These are phyloP conservation scores for Rhynchosporium graminicola DNA, from an alignment of 2,329 filamentous ascomycete species.

Conservation along the genomic window DNA sequence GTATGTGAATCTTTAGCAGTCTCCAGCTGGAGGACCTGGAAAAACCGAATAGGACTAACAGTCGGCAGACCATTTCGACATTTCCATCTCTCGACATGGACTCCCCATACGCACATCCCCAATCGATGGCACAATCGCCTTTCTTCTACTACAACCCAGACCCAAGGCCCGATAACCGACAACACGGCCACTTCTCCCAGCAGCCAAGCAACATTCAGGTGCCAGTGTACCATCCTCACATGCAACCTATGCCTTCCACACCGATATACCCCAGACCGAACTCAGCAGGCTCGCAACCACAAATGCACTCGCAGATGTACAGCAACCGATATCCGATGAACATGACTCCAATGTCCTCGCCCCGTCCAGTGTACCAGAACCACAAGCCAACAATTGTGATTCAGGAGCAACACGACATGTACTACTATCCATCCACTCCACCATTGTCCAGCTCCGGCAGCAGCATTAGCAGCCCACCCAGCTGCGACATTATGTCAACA, in stretches of 20 bases:
- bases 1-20: conserved; percentile 26
- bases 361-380: conserved; percentile 70
- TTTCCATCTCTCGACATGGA: conserved; percentile 36
- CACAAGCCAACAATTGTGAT: conserved; percentile 75
- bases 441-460: conserved; percentile 84
- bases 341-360: conserved; percentile 76
- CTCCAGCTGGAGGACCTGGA: not conserved
- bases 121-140: conserved; percentile 68
- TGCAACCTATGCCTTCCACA: conserved; percentile 61
- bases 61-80: conserved; percentile 23
- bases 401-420: conserved; percentile 60
- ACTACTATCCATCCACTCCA: conserved; percentile 82
- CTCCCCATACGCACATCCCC: conserved; percentile 43
- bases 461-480: conserved; percentile 81
- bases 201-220: conserved; percentile 52
- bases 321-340: conserved; percentile 39
- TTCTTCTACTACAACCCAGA: conserved; percentile 90
- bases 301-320: conserved; percentile 39
- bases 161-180: conserved; percentile 68
- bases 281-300: conserved; percentile 64
- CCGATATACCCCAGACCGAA: conserved; percentile 66
- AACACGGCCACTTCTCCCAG: conserved; percentile 74
- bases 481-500: conserved; percentile 76
- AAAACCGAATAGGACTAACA: conserved; percentile 31
- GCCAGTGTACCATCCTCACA: conserved; percentile 52